Evolutionary conservation across 202 grass and related monocot species (phyloP).

Genomic region (Cymbopogon flexuosus): DNA sequence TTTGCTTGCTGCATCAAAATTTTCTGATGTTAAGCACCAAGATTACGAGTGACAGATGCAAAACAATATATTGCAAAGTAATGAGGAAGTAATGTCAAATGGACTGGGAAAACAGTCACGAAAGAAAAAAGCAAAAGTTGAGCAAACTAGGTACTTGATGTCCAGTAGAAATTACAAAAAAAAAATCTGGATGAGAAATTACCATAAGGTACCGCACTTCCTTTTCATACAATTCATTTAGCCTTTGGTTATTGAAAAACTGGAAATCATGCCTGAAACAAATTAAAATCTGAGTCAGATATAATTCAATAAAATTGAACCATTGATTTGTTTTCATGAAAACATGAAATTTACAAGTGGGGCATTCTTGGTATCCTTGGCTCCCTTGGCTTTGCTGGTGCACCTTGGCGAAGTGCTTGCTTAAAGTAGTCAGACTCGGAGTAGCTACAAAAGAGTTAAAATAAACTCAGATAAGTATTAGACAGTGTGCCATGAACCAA

Average conservation of each 20-base stretch:
- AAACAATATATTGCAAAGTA: background rate
- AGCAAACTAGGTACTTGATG: background rate
- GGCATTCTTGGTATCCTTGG: conserved; percentile 95
- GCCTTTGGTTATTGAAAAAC: conserved; percentile 95
- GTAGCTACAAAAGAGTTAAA: conserved; percentile 51
- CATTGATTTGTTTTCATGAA: background rate
- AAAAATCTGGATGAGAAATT: conserved; percentile 17
- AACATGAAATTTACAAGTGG: conserved; percentile 58
- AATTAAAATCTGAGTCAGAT: conserved; percentile 8
- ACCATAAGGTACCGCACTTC: conserved; percentile 97
- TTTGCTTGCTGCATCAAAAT: conserved; percentile 65
- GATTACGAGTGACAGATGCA: background rate
- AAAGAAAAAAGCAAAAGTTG: background rate
- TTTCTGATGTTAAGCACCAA: conserved; percentile 6
- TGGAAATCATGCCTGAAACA: conserved; percentile 91
- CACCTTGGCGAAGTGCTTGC: conserved; percentile 91
- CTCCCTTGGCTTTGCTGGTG: conserved; percentile 82
- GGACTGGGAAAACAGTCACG: background rate
- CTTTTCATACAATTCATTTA: conserved; percentile 97
- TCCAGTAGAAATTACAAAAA: conserved; percentile 12
- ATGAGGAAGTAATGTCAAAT: background rate
- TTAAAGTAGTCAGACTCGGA: conserved; percentile 98
- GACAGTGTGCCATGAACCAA: background rate
- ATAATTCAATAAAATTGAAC: background rate
- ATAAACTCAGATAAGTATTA: conserved; percentile 14